Conservation (phyloP, 345 rosid species). For the Geranium brycei region DNA sequence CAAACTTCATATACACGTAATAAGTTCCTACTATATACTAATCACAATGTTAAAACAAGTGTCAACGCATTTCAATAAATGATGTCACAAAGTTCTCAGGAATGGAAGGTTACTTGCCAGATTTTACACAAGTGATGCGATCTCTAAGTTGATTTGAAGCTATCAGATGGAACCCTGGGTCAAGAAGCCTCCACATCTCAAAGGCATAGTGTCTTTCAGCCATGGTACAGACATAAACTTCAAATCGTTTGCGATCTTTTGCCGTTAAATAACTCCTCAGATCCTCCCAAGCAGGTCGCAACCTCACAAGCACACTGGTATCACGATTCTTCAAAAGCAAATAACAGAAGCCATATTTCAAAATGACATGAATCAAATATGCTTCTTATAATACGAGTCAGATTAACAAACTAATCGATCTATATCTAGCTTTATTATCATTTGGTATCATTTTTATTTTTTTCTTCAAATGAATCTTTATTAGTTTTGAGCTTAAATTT, state of each 20-base stretch:
- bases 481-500: too few relatives aligned
- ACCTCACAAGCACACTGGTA: slow-evolving; percentile 97
- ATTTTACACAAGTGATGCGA: slow-evolving; percentile 85
- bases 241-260: slow-evolving; percentile 86
- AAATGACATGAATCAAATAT: neutral
- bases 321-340: slow-evolving; percentile 63
- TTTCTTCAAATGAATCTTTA: too few relatives aligned
- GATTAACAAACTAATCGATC: too few relatives aligned
- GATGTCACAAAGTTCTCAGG: slow-evolving; percentile 5
- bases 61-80: neutral
- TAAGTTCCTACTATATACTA: neutral
- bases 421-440: neutral
- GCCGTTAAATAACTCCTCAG: slow-evolving; percentile 86
- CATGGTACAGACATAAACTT: slow-evolving; percentile 99
- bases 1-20: neutral
- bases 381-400: neutral
- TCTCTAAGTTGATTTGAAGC: slow-evolving; percentile 57
- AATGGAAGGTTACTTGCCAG: slow-evolving; percentile 37
- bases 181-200: slow-evolving; percentile 99
- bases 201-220: slow-evolving; percentile 99
- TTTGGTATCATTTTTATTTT: too few relatives aligned
- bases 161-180: slow-evolving; percentile 73
- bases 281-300: slow-evolving; percentile 98
- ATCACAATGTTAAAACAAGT: neutral
- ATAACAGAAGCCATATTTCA: neutral